These are phyloP conservation scores for Quercus engelmannii DNA, from an alignment of 306 rosid genomes.

Conservation along the genomic window DNA sequence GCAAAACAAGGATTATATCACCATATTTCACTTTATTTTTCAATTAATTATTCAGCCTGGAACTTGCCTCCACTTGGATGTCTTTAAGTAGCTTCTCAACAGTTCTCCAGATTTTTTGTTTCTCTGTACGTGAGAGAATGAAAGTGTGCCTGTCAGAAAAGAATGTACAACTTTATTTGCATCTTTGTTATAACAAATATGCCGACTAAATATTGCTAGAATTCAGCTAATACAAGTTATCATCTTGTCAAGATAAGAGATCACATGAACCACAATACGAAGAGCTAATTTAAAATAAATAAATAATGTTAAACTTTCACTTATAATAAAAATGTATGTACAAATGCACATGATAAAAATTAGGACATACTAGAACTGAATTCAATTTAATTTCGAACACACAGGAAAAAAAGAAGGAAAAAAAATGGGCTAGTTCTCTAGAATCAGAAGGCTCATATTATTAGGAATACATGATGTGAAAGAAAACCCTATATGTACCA, in stretches of 20 bases:
- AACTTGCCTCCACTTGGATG: slow-evolving; percentile 97
- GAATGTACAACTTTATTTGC: slow-evolving; percentile 15
- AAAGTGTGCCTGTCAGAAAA: slow-evolving; percentile 79
- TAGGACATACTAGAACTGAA: neutral
- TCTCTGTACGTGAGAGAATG: slow-evolving; percentile 64
- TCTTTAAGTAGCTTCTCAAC: slow-evolving; percentile 88
- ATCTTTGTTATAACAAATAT: slow-evolving; percentile 8
- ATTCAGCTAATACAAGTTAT: neutral
- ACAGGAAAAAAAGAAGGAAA: too few species aligned
- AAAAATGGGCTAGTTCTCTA: neutral
- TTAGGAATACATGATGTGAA: slow-evolving; percentile 9
- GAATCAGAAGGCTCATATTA: slow-evolving; percentile 12
- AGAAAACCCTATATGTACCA: slow-evolving; percentile 19
- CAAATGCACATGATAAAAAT: neutral
- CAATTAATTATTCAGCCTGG: slow-evolving; percentile 12
- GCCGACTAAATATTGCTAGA: neutral
- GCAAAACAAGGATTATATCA: neutral
- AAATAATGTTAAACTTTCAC: neutral
- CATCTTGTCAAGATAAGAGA: neutral
- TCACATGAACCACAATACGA: neutral
- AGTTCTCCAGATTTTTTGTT: slow-evolving; percentile 79
- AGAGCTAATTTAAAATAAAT: neutral
- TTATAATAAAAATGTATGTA: neutral
- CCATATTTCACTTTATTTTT: slow-evolving; percentile 4
- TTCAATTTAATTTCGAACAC: neutral